These are phyloP conservation scores for Eutrema japonicum DNA, from an alignment of 345 rosid species.

Conservation along the genomic window DNA sequence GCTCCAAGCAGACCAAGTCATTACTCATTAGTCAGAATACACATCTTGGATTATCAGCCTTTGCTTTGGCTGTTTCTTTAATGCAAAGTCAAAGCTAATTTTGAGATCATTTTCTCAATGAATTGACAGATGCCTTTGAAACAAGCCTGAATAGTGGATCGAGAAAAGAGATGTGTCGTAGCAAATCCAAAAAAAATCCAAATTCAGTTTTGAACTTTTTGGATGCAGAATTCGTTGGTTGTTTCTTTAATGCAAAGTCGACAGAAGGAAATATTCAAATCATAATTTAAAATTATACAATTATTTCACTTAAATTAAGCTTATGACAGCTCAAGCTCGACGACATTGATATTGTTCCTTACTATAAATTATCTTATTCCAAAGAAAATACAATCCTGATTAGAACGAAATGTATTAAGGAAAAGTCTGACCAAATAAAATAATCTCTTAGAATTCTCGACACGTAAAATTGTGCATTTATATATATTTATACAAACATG, in stretches of 20 bases:
- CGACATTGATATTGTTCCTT: neutral
- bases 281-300: neutral
- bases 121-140: conserved; percentile 16
- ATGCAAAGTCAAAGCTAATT: neutral
- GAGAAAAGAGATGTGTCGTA: conserved; percentile 1
- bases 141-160: neutral
- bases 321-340: conserved; percentile 25
- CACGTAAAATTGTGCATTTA: neutral
- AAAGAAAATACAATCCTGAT: conserved; percentile 6
- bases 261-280: neutral
- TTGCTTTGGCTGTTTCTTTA: too few relatives aligned
- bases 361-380: neutral
- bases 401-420: conserved; percentile 27
- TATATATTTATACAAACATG: neutral
- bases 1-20: too few relatives aligned
- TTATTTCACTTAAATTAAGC: neutral
- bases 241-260: conserved; percentile 13
- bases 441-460: neutral
- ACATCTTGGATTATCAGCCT: too few relatives aligned
- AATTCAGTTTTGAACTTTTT: neutral
- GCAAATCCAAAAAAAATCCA: neutral
- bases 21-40: too few relatives aligned
- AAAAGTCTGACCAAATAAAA: conserved; percentile 13
- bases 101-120: neutral
- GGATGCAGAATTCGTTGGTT: neutral